These are phyloP conservation scores for Claviceps sp. DNA, from an alignment of 2,329 filamentous ascomycete species.

Conservation along the genomic window DNA sequence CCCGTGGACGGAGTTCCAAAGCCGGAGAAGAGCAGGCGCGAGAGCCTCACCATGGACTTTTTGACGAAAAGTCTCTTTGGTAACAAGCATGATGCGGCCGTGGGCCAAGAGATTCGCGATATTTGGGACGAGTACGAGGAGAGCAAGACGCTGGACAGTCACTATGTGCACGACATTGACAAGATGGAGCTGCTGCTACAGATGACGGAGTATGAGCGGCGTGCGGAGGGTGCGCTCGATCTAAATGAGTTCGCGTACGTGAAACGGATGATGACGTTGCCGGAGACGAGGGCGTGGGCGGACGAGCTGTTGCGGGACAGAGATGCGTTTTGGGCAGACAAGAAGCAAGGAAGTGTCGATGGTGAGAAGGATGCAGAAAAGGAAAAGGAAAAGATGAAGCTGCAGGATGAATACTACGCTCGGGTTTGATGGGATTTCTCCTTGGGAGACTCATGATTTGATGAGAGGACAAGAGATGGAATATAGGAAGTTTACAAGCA, in stretches of 20 bases:
- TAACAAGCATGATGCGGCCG: slow-evolving; percentile 54
- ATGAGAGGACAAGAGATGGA: neutral
- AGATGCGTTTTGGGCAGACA: slow-evolving; percentile 53
- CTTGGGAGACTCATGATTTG: neutral
- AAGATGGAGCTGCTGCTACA: slow-evolving; percentile 92
- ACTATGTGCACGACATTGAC: slow-evolving; percentile 92
- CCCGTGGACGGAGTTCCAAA: slow-evolving; percentile 80
- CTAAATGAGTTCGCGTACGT: slow-evolving; percentile 81
- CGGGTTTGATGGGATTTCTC: slow-evolving; percentile 8
- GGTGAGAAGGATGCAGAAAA: slow-evolving; percentile 28
- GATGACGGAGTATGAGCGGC: slow-evolving; percentile 91
- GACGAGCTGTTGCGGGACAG: slow-evolving; percentile 64
- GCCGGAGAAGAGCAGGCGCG: slow-evolving; percentile 75
- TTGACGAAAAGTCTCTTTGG: slow-evolving; percentile 62
- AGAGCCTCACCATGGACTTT: slow-evolving; percentile 85
- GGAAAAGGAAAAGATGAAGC: slow-evolving; percentile 19
- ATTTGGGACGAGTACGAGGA: slow-evolving; percentile 97
- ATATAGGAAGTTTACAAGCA: neutral
- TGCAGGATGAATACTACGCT: slow-evolving; percentile 39
- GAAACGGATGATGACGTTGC: slow-evolving; percentile 54
- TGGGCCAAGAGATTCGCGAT: slow-evolving; percentile 57
- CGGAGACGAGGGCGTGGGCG: slow-evolving; percentile 72
- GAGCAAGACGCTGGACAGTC: slow-evolving; percentile 65
- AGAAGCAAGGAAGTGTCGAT: slow-evolving; percentile 34
- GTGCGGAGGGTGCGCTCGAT: slow-evolving; percentile 51